These are phyloP conservation scores for Dothideomycetidae sp. DNA, from an alignment of 2,329 filamentous ascomycete genomes.

Conservation along the genomic window DNA sequence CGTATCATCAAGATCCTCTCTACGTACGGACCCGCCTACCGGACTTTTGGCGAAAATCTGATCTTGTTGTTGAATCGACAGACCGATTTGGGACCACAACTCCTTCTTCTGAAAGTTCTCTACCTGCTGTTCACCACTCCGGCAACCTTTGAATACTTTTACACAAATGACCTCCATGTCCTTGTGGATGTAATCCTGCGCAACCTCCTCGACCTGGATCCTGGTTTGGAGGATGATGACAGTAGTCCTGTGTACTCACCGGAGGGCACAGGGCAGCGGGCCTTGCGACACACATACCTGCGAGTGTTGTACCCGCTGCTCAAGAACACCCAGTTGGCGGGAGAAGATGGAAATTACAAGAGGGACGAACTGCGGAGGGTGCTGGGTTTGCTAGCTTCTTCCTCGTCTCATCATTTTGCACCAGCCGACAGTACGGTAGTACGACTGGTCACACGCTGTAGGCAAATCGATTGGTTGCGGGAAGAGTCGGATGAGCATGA, in stretches of 20 bases:
- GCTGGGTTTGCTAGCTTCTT: constrained; percentile 48
- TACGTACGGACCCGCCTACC: constrained; percentile 63
- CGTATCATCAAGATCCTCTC: constrained; percentile 85
- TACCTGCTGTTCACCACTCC: constrained; percentile 91
- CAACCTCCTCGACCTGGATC: constrained; percentile 87
- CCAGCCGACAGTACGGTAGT: constrained; percentile 69
- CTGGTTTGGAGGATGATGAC: constrained; percentile 44
- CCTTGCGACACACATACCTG: constrained; percentile 82
- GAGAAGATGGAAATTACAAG: constrained; percentile 75
- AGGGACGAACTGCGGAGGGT: constrained; percentile 67
- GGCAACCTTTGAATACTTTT: constrained; percentile 93
- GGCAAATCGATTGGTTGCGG: constrained; percentile 24
- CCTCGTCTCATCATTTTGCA: constrained; percentile 50
- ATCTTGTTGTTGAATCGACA: constrained; percentile 91
- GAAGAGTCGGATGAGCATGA: constrained; percentile 18
- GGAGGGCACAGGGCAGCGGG: constrained; percentile 22
- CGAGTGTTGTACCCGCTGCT: constrained; percentile 83
- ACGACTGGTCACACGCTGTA: constrained; percentile 61
- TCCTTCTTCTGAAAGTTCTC: constrained; percentile 89
- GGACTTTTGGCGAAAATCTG: constrained; percentile 95
- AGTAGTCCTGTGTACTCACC: constrained; percentile 1
- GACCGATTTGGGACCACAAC: constrained; percentile 78
- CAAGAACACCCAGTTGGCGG: constrained; percentile 76
- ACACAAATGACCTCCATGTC: constrained; percentile 91
- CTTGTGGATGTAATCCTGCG: constrained; percentile 91